Evolutionary conservation across 73 alveolate species (phyloP), one percentile per base, ranked within the genome.

Genomic region (Tetrahymena borealis): DNA sequence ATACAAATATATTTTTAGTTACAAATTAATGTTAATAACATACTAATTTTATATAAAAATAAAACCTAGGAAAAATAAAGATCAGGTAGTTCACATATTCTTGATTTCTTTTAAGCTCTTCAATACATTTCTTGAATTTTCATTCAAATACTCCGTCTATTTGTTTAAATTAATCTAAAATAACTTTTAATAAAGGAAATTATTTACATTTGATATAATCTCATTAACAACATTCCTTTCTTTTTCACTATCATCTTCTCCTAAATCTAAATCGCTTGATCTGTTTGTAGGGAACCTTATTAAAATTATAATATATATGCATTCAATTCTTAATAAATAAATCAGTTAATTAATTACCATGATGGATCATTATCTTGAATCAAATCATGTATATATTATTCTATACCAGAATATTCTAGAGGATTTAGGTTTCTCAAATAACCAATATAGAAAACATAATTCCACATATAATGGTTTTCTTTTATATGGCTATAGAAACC

Each of bases 401-500:
- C 95, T 6, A 93, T 94, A 32, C 97, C 97, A 33, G 96, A 78
- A 35, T 94, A 92, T 39, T 94, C 97, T 24, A 94, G 39, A 24
- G 94, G 94, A 32, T 94, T 94, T 18, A 96, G 94, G 42, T 92
- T 90, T 39, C 95, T 78, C 9, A 97, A 90, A 78, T 96, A 97
- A 1, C 96, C 98, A 39, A 96, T 92, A 91, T 95, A 96, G 94
- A 91, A 97, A 9, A 97, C 90, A 78, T 96, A 97, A 91, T 97
- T 95, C 98, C 99, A 97, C 97, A 94, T 94, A 32, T 94, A 93
- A 90, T 97, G 99, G 40, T 97, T 97, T 32, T 90, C 91, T 79
- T 91, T 90, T 15, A 94, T 97, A 32, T 97, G 99, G 90, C 78
- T 35, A 37, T 39, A 91, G 39, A 96, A 97, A 33, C 96, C 97